Percentiles rank a stretch among this genome's conserved stretches.
phyloP scores from a whole-genome alignment of 202 grass and related monocot species.

The Zoysia matrella region DNA sequence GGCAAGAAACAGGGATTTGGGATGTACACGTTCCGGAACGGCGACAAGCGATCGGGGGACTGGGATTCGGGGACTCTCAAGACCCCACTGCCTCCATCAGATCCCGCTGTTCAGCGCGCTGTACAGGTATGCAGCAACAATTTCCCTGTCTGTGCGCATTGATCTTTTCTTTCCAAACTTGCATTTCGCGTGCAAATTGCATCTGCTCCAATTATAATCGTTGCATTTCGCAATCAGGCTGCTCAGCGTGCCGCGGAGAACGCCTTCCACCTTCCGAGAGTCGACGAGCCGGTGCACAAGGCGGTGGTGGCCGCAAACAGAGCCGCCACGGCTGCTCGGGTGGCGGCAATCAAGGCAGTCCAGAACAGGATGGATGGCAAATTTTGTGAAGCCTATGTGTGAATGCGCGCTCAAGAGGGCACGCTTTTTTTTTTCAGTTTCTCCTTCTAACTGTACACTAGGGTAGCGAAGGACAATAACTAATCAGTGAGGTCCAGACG shows the following conservation, averaged over 20 bases:
- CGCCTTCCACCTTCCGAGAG: slow-evolving; percentile 53
- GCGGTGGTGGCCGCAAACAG: slow-evolving; percentile 78
- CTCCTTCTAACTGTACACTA: slow-evolving; percentile 86
- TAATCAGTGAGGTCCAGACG: slow-evolving; percentile 66
- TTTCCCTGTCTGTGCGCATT: not conserved
- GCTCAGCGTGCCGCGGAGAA: slow-evolving; percentile 70
- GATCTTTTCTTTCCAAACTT: not conserved
- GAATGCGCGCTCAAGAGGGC: slow-evolving; percentile 41
- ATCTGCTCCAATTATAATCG: slow-evolving; percentile 32
- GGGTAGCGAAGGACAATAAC: slow-evolving; percentile 71
- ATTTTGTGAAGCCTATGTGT: slow-evolving; percentile 82
- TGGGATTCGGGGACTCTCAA: slow-evolving; percentile 79
- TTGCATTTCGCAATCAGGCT: slow-evolving; percentile 53
- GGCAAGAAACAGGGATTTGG: slow-evolving; percentile 94
- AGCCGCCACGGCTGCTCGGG: slow-evolving; percentile 81
- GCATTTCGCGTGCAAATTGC: slow-evolving; percentile 2
- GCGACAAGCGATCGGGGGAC: slow-evolving; percentile 71
- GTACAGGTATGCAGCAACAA: slow-evolving; percentile 56
- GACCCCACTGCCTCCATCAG: slow-evolving; percentile 48
- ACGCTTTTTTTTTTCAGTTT: not conserved
- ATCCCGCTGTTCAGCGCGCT: slow-evolving; percentile 65
- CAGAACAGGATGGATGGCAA: slow-evolving; percentile 95
- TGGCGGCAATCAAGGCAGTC: slow-evolving; percentile 90
- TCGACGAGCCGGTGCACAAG: slow-evolving; percentile 16
- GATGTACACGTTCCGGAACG: slow-evolving; percentile 81